Evolutionary conservation across 768 basidiomycete species (phyloP), one percentile per base, ranked within the genome.

Genomic region (Pleurotus pulmonarius): DNA sequence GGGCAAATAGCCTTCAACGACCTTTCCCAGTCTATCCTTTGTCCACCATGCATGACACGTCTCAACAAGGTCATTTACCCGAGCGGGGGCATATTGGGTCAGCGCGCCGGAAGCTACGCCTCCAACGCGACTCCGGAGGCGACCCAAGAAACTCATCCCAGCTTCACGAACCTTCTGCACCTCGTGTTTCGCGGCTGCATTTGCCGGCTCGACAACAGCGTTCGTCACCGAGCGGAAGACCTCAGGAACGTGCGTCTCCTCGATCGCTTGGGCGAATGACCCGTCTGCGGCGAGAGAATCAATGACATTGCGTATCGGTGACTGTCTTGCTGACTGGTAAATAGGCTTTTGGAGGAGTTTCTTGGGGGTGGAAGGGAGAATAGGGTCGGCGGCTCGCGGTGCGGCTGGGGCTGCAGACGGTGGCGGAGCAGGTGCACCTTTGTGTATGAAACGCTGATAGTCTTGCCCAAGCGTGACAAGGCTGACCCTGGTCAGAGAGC

Each of bases 381-480:
- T 53, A 40, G 13, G 64, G 48, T 48, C 59, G 34, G 5, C 61
- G 48, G 16, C 59, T 13, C 53, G 37, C 4, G 56, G 55, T 34
- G 46, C 29, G 39, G 62, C 34, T 6, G 69, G 47, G 16, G 63
- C 59, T 25, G 62, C 9, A 48, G 60, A 37, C 29, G 72, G 24
- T 1, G 67, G 61, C 0, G 72, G 65, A 1, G 64, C 56, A 11
- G 72, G 74, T 16, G 73, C 71, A 1, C 90, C 90, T n/a, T 81
- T 73, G 1, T 81, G 76, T 2, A 87, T 70, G 47, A 92, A 72
- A 0, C 75, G 71, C 61, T 87, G 87, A 59, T 91, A 91, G 66
- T 93, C 88, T 1, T 71, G 65, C 7, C 88, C 90, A 1, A 92
- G 74, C 5, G 79, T 65, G 8, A 88, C 63, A 2, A 93, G 74